Conservation (phyloP, 164 flowering plant genomes). For the Santalum album region DNA sequence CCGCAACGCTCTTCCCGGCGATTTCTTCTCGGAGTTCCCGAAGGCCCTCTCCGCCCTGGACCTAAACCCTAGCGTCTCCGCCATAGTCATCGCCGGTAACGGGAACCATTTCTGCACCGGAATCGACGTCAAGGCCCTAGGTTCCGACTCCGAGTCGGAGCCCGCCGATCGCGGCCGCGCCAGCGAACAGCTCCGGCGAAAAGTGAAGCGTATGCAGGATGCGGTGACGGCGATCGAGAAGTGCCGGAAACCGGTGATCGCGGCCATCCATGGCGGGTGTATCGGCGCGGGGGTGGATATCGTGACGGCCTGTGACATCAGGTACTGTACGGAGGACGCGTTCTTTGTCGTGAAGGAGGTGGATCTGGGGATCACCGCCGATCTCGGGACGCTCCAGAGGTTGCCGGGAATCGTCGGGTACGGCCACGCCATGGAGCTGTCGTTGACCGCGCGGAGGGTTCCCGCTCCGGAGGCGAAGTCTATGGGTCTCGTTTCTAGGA, state of each 20-base stretch:
- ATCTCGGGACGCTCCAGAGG: conserved; percentile 89
- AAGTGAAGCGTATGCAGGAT: conserved; percentile 53
- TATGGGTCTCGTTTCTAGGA: conserved; percentile 67
- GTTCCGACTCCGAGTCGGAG: conserved; percentile 6
- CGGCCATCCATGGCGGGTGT: conserved; percentile 65
- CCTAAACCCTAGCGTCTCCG: conserved; percentile 45
- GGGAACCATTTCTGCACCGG: conserved; percentile 82
- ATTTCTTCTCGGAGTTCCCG: conserved; percentile 78
- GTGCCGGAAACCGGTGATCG: conserved; percentile 82
- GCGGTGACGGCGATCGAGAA: conserved; percentile 67
- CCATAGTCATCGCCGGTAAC: conserved; percentile 53
- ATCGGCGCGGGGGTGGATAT: conserved; percentile 83
- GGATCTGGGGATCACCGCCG: conserved; percentile 72
- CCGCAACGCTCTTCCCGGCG: conserved; percentile 60
- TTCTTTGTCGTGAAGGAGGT: conserved; percentile 85
- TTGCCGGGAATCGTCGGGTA: conserved; percentile 71
- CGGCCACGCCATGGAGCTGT: conserved; percentile 75
- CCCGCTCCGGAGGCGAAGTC: conserved; percentile 60
- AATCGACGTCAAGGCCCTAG: conserved; percentile 50
- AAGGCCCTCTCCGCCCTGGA: conserved; percentile 60
- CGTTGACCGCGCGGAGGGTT: conserved; percentile 64
- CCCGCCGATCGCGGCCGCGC: conserved; percentile 33
- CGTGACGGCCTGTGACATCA: conserved; percentile 76
- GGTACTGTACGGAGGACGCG: conserved; percentile 55
- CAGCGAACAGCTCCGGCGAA: conserved; percentile 52